Evolutionary conservation across 768 basidiomycete genomes (phyloP).

Genomic region (Boletales sp.): DNA sequence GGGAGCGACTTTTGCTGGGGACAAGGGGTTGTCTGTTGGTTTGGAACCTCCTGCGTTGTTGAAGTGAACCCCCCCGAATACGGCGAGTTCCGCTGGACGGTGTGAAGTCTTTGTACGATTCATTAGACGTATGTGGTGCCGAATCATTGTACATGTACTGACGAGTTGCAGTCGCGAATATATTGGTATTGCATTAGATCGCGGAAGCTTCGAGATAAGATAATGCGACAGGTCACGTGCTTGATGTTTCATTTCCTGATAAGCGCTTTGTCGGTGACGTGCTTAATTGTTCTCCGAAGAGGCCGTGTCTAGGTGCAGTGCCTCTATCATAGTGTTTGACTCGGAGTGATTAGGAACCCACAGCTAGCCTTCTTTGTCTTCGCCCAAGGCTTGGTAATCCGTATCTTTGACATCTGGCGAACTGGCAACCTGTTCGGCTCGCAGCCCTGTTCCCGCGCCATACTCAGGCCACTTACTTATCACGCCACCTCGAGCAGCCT

Average conservation of each 20-base stretch:
- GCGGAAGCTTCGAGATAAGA: conserved; percentile 22
- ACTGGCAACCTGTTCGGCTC: conserved; percentile 15
- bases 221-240: conserved; percentile 19
- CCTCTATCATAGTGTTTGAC: conserved; percentile 17
- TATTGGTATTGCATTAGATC: conserved; percentile 6
- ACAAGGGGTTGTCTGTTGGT: conserved; percentile 77
- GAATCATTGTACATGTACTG: conserved; percentile 21
- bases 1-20: conserved; percentile 70
- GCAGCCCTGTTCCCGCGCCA: conserved; percentile 20
- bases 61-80: conserved; percentile 39
- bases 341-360: conserved; percentile 9
- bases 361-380: conserved; percentile 6
- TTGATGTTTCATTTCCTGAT: conserved; percentile 9
- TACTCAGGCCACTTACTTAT: conserved; percentile 6
- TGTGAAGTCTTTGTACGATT: conserved; percentile 22
- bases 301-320: conserved; percentile 21
- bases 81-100: neutral
- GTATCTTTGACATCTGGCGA: conserved; percentile 1
- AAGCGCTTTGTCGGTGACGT: conserved; percentile 1
- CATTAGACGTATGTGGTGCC: conserved; percentile 21
- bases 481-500: conserved; percentile 23
- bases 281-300: conserved; percentile 1
- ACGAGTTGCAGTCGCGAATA: conserved; percentile 20
- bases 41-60: conserved; percentile 65
- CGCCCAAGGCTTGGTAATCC: neutral